These are phyloP conservation scores for Phycomyces nitens DNA, from an alignment of 192 early-diverging fungal genomes.

Conservation along the genomic window DNA sequence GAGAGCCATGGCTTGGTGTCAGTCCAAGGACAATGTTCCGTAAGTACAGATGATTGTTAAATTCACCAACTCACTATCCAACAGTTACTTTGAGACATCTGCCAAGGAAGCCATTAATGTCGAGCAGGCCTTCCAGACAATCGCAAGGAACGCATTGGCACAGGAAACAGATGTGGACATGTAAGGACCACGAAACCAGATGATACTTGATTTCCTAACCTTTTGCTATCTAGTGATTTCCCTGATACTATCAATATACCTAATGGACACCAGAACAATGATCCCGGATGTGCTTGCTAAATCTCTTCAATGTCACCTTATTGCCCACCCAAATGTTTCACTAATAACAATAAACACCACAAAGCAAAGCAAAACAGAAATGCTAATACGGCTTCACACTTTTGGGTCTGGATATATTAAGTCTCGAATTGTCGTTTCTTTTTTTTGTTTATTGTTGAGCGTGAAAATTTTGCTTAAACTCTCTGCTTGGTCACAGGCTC, in stretches of 20 bases:
- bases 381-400: neutral
- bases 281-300: conserved; percentile 20
- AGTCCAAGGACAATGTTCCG: conserved; percentile 92
- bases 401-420: no score
- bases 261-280: conserved; percentile 14
- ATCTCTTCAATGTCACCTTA: neutral
- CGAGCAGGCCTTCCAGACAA: conserved; percentile 93
- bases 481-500: conserved; percentile 45
- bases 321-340: neutral
- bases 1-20: conserved; percentile 93
- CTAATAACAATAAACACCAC: neutral
- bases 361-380: neutral
- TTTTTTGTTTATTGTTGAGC: neutral
- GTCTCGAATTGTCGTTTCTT: conserved; percentile 5
- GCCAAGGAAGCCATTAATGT: conserved; percentile 99
- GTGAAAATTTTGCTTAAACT: conserved; percentile 27
- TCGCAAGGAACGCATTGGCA: conserved; percentile 90
- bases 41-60: neutral
- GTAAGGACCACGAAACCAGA: conserved; percentile 38
- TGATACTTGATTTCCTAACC: no score
- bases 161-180: conserved; percentile 88
- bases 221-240: conserved; percentile 14
- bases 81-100: conserved; percentile 91
- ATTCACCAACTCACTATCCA: neutral
- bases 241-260: conserved; percentile 29